A percentile compares a stretch with the other conserved stretches of the same genome.
phyloP scores from a whole-genome alignment of 108 stramenopile genomes.

The Nitzschia sp. region DNA sequence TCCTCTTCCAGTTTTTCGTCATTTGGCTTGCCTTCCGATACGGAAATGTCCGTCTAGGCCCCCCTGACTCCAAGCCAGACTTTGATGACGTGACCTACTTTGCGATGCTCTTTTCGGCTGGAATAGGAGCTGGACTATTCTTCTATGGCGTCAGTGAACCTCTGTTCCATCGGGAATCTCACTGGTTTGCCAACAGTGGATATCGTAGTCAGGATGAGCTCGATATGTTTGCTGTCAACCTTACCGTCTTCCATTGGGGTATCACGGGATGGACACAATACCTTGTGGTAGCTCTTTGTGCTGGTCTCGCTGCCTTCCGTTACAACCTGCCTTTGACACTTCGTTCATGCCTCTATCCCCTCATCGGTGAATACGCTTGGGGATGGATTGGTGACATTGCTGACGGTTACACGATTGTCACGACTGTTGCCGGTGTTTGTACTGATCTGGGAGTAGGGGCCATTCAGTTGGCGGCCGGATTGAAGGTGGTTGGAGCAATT shows the following conservation, averaged over 20 bases:
- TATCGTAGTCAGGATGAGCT: constrained; percentile 54
- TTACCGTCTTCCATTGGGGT: constrained; percentile 68
- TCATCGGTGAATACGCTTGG: constrained; percentile 60
- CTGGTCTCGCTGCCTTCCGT: constrained; percentile 48
- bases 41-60: constrained; percentile 57
- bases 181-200: constrained; percentile 40
- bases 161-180: constrained; percentile 40
- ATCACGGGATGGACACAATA: constrained; percentile 60
- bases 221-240: constrained; percentile 51
- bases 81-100: constrained; percentile 56
- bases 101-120: constrained; percentile 63
- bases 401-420: constrained; percentile 58
- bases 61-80: constrained; percentile 41
- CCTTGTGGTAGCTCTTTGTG: constrained; percentile 44
- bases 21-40: constrained; percentile 44
- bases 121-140: constrained; percentile 52
- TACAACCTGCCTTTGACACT: constrained; percentile 51
- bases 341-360: constrained; percentile 57
- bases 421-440: constrained; percentile 60
- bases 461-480: constrained; percentile 46
- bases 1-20: constrained; percentile 34
- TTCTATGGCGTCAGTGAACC: constrained; percentile 49
- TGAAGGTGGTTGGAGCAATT: constrained; percentile 38
- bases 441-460: constrained; percentile 59
- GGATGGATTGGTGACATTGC: constrained; percentile 68